Evolutionary conservation across 495 filamentous ascomycete species (phyloP), one percentile per base, ranked within the genome.

Genomic region (Hypoxylon subgilvum): DNA sequence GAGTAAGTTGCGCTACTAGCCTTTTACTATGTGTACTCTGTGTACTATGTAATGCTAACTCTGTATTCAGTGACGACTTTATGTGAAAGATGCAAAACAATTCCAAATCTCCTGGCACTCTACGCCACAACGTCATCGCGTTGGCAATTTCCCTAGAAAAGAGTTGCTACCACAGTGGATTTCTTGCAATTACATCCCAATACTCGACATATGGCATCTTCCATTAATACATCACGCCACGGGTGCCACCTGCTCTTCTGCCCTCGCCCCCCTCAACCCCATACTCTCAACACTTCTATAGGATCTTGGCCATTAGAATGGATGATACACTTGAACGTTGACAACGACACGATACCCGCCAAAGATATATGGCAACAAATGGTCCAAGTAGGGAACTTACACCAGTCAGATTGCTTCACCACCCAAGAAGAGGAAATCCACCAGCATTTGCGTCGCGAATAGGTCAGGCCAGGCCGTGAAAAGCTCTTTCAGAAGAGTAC

Each of bases 31-130:
- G n/a, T n/a, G n/a, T n/a, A n/a, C n/a, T n/a, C n/a, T n/a, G n/a
- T n/a, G n/a, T n/a, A n/a, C n/a, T n/a, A n/a, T n/a, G n/a, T n/a
- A 6, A 32, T 41, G 32, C 68, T 74, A 43, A 76, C 65, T 16
- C 22, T 13, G 6, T 41, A 21, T 19, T 13, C 13, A 80, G 78
- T 34, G 76, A 81, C 14, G 78, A 81, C 53, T 81, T 81, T 44
- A 81, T 81, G 78, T 81, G 76, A 79, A 73, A 46, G 55, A 7
- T 10, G 18, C n/a, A 17, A 38, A 19, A 23, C 5, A 35, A 35
- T 46, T 14, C 19, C 27, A 25, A 55, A 45, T 45, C 16, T 47
- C 41, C 21, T 41, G 22, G 27, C 39, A 43, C 36, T 54, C 35
- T 49, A 19, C 41, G 32, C 38, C 22, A 25, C 30, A 31, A 28